A percentile compares a stretch with the other conserved stretches of the same genome.
Evolutionary conservation across 352 stramenopile species (phyloP).

Genomic region (Phytopythium montanum): DNA sequence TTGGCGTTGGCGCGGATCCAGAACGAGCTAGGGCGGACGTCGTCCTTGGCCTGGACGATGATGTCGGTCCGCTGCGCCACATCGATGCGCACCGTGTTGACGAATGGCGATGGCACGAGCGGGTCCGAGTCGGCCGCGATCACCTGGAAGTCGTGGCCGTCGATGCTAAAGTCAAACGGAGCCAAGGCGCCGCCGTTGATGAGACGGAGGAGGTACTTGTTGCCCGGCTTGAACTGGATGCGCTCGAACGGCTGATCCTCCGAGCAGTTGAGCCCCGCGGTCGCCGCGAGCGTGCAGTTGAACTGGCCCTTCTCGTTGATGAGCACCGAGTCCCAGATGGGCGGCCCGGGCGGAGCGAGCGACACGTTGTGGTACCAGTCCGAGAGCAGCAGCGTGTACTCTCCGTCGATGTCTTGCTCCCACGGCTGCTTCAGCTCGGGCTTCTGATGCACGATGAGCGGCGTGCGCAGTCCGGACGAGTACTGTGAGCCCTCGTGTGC

Average conservation of each 20-base stretch:
- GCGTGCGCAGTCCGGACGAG: constrained; percentile 33
- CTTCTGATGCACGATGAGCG: constrained; percentile 34
- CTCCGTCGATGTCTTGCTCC: constrained; percentile 31
- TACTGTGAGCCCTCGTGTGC: constrained; percentile 43
- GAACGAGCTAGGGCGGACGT: constrained; percentile 14
- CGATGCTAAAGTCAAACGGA: constrained; percentile 41
- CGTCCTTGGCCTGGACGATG: constrained; percentile 27
- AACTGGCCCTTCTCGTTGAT: constrained; percentile 41
- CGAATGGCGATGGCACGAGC: constrained; percentile 23
- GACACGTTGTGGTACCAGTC: constrained; percentile 46
- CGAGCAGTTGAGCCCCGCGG: constrained; percentile 19
- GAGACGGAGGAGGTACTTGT: constrained; percentile 34
- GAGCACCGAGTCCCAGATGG: constrained; percentile 38
- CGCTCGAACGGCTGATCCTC: constrained; percentile 15
- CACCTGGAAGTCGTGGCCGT: constrained; percentile 38
- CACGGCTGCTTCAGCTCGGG: constrained; percentile 19
- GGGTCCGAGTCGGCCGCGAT: constrained; percentile 29
- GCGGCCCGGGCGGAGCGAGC: constrained; percentile 11
- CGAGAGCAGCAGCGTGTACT: constrained; percentile 29
- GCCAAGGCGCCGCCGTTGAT: constrained; percentile 42
- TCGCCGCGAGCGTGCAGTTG: constrained; percentile 30
- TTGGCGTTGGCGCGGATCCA: constrained; percentile 28
- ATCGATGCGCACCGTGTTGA: constrained; percentile 33
- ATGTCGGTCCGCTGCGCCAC: constrained; percentile 36
- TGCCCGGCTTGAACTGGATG: constrained; percentile 25